Evolutionary conservation across 495 filamentous ascomycete genomes (phyloP).

Genomic region (Peziza echinospora): DNA sequence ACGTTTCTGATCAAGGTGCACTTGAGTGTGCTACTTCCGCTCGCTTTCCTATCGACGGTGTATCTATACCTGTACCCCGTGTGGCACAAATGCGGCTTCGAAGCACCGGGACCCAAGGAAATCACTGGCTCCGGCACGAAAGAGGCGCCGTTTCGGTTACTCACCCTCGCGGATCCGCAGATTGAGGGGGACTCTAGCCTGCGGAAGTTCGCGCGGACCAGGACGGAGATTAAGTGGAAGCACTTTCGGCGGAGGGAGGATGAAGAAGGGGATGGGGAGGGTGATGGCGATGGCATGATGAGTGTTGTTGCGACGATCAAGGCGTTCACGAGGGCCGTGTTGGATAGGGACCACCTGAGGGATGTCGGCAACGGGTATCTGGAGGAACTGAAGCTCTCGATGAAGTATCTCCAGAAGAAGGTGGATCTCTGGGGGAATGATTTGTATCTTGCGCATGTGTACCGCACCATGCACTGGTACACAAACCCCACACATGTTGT

Average conservation of each 20-base stretch:
- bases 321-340: conserved; percentile 36
- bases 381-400: background rate
- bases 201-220: too few relatives aligned
- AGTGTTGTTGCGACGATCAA: too few relatives aligned
- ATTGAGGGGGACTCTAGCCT: conserved; percentile 83
- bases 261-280: too few relatives aligned
- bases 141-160: conserved; percentile 58
- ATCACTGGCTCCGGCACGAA: conserved; percentile 17
- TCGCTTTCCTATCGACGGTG: conserved; percentile 42
- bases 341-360: conserved; percentile 30
- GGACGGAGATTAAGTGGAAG: too few relatives aligned
- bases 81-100: conserved; percentile 65
- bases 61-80: conserved; percentile 82
- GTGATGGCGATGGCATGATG: too few relatives aligned
- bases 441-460: conserved; percentile 82
- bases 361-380: conserved; percentile 18
- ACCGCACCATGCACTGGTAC: conserved; percentile 66
- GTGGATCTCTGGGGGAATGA: conserved; percentile 86
- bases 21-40: conserved; percentile 37
- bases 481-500: conserved; percentile 65
- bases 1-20: conserved; percentile 16
- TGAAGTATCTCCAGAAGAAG: conserved; percentile 35
- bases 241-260: too few relatives aligned
- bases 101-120: conserved; percentile 28
- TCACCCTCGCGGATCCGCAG: conserved; percentile 83